phyloP scores from a whole-genome alignment of 768 basidiomycete genomes.

The Vishniacozyma victoriae region DNA sequence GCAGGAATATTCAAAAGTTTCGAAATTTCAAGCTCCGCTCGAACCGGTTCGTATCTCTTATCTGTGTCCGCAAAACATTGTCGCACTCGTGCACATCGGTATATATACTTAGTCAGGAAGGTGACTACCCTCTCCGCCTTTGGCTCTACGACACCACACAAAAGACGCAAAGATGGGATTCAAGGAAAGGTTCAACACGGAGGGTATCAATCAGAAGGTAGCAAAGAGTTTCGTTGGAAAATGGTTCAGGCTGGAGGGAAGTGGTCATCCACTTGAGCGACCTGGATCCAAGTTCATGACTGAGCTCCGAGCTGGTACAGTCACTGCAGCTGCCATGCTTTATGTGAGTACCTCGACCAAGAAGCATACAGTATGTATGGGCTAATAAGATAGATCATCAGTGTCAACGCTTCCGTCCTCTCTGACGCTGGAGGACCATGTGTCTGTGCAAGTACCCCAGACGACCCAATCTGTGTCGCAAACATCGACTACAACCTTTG shows the following conservation, averaged over 20 bases:
- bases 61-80: too few relatives aligned
- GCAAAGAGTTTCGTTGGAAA: constrained; percentile 53
- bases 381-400: constrained; percentile 5
- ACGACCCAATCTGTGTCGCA: constrained; percentile 49
- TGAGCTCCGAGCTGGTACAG: constrained; percentile 40
- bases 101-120: too few relatives aligned
- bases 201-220: constrained; percentile 39
- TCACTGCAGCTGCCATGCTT: constrained; percentile 66
- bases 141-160: too few relatives aligned
- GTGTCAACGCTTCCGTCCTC: constrained; percentile 73
- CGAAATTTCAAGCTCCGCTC: too few relatives aligned
- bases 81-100: too few relatives aligned
- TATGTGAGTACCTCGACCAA: constrained; percentile 63
- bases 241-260: constrained; percentile 70
- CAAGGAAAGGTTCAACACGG: constrained; percentile 14
- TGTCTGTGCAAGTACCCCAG: constrained; percentile 55
- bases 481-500: constrained; percentile 39
- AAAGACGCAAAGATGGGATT: constrained; percentile 18
- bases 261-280: constrained; percentile 60
- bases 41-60: too few relatives aligned
- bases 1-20: too few relatives aligned
- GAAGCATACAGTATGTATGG: neutral
- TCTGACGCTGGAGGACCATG: constrained; percentile 74
- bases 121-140: too few relatives aligned
- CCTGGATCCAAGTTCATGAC: constrained; percentile 57